Conservation (phyloP, 129 eudicot species). For the Deinandra increscens region DNA sequence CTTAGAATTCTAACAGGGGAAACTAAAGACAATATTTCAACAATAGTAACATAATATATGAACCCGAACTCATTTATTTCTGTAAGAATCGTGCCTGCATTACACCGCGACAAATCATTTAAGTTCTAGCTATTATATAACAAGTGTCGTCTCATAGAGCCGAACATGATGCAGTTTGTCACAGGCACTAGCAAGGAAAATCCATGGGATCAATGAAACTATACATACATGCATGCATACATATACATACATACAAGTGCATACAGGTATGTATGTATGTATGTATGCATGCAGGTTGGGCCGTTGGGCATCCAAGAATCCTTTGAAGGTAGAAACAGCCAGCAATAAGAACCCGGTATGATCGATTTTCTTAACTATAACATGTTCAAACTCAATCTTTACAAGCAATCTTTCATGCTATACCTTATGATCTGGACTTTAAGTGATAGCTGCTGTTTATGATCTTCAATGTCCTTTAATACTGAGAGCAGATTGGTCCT, state of each 20-base stretch:
- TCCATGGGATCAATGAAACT: slow-evolving; percentile 10
- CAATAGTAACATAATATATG: too few relatives aligned
- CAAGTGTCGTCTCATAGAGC: background rate
- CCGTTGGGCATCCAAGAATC: slow-evolving; percentile 11
- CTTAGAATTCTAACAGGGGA: too few relatives aligned
- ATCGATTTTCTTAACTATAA: background rate
- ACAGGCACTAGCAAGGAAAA: background rate
- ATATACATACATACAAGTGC: background rate
- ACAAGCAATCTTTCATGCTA: slow-evolving; percentile 47
- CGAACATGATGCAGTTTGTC: background rate
- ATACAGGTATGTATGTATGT: background rate
- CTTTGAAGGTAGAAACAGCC: slow-evolving; percentile 2
- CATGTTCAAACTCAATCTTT: slow-evolving; percentile 24
- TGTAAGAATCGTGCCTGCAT: background rate
- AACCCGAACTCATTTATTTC: background rate
- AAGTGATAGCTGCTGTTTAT: slow-evolving; percentile 56
- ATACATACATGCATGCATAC: slow-evolving; percentile 12
- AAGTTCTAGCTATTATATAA: slow-evolving; percentile 6
- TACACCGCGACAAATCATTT: background rate
- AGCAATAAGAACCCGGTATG: background rate
- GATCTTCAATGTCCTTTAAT: slow-evolving; percentile 61
- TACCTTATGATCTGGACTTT: slow-evolving; percentile 58
- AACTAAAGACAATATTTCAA: too few relatives aligned
- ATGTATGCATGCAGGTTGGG: background rate
- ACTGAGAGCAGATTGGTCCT: slow-evolving; percentile 56